phyloP scores from a whole-genome alignment of 257 asterid genomes.

The Leptodermis oblonga region DNA sequence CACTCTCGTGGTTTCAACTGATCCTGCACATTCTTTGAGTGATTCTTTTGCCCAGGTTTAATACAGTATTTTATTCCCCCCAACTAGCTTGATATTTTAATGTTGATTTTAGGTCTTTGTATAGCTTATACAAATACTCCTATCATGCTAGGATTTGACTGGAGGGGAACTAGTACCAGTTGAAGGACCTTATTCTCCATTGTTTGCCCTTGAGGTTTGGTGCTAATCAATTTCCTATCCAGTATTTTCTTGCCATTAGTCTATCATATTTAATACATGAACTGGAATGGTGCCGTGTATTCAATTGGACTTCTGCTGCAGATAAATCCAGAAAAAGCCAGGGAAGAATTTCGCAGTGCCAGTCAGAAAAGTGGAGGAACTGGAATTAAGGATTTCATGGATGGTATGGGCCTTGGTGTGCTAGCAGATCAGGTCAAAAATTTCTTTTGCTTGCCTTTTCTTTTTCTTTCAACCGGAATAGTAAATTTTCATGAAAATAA shows the following conservation, averaged over 20 bases:
- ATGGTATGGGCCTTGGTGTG: slow-evolving; percentile 96
- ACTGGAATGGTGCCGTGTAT: neutral
- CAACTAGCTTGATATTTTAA: neutral
- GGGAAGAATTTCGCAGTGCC: slow-evolving; percentile 78
- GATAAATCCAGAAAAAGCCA: slow-evolving; percentile 95
- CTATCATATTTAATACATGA: neutral
- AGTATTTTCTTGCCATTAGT: neutral
- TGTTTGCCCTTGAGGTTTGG: slow-evolving; percentile 95
- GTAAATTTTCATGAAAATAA: neutral
- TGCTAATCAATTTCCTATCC: slow-evolving; percentile 7
- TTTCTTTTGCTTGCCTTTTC: neutral
- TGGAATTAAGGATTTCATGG: slow-evolving; percentile 96
- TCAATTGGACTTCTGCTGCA: slow-evolving; percentile 27
- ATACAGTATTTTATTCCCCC: slow-evolving; percentile 9
- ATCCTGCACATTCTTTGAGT: slow-evolving; percentile 97
- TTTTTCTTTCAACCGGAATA: slow-evolving; percentile 7
- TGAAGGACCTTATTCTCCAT: slow-evolving; percentile 84
- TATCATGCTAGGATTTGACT: slow-evolving; percentile 65
- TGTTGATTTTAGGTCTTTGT: neutral
- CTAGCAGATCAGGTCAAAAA: slow-evolving; percentile 82
- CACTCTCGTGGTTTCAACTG: slow-evolving; percentile 96
- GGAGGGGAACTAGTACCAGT: slow-evolving; percentile 88
- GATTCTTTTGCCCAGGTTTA: slow-evolving; percentile 98
- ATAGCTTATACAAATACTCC: slow-evolving; percentile 8
- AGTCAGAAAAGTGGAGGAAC: slow-evolving; percentile 70